Base-by-base conservation (phyloP, 805 yeast genomes). In the Candida golubevii region DNA sequence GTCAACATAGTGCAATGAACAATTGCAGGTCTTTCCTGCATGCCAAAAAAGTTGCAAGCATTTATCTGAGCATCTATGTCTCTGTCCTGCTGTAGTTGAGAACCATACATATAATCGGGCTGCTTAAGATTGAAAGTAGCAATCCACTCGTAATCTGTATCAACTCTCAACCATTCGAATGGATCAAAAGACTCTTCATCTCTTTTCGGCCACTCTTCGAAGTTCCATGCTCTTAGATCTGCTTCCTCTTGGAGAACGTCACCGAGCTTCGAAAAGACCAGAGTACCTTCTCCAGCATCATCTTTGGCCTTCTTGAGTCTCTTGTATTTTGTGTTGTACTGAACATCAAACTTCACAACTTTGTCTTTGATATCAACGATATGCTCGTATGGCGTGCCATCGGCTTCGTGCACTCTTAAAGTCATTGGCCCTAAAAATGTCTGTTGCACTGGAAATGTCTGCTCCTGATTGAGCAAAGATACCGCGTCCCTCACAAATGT, bases 341-440 rank as follows among this genome's bases (percentile, higher is more conserved):
- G 98, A 38, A 93, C 88, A 58, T 93, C 99, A 36, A 93, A 71
- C 58, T 87, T 88, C 0, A 96, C 87, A 53, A 82, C 80, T 1
- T 81, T 78, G 36, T 91, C 97, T 55, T 88, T 87, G 41, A 93
- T 69, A 52, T 88, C 95, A 18, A 93, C 96, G 38, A 93, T 91
- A 61, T 93, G 99, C 58, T 93, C 99, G 59, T 93, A 93, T 0
- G 99, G 99, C 0, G 98, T 88, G 8, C 99, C 99, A 63, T 93
- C 98, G 0, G 97, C 95, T 59, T 93, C 99, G 60, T 93, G 99
- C 32, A 93, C 90, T 57, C 99, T 73, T 32, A 93, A 87, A 0
- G 99, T 93, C 86, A 93, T 88, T 0, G 98, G 97, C 0, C 99
- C 99, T 0, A 87, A 77, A 58, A 90, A 88, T 2, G 82, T 75